Evolutionary conservation across 306 rosid genomes (phyloP), one percentile per base, ranked within the genome.

Genomic region (Cucurbita maxima): DNA sequence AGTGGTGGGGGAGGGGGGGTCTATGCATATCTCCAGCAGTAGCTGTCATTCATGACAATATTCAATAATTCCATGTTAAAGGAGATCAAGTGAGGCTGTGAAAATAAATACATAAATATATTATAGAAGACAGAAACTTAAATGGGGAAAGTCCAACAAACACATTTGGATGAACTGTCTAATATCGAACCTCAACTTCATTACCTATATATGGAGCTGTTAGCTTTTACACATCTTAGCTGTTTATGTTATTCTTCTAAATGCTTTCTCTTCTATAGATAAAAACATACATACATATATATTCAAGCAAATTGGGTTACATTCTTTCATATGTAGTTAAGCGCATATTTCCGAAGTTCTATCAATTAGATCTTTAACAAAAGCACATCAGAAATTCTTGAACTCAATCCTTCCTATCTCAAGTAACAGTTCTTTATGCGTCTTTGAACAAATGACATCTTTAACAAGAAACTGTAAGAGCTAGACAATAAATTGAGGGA

Each of bases 1-100:
- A 48, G 57, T 47, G 73, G 73, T 45, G 73, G 73, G 57, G 58
- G 25, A 25, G 64, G 57, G 73, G 57, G 73, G 73, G 43, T 13
- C 74, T 50, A 50, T 30, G 22, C 44, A 70, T 5, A 50, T 70
- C 74, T 70, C 58, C 74, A 51, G 15, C 59, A 48, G 74, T 51
- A 30, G 74, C 58, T 70, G 74, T 70, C 74, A 70, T 15, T 25
- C 74, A 30, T 51, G 74, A 51, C 74, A 48, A 70, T 50, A 30
- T 70, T 70, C 58, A 70, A 70, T 70, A 70, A 70, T 70, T 30
- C 56, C 74, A 70, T 70, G 59, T 30, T 70, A 70, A 50, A 50
- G 38, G 41, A 48, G 9, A 70, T 70, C 74, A 30, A 51, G 59
- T 70, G 74, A 48, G 74, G 59, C 13, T 70, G 47, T 22, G 57